Base-by-base conservation (phyloP, 495 filamentous ascomycete genomes). In the Penicillium atrosanguineum region DNA sequence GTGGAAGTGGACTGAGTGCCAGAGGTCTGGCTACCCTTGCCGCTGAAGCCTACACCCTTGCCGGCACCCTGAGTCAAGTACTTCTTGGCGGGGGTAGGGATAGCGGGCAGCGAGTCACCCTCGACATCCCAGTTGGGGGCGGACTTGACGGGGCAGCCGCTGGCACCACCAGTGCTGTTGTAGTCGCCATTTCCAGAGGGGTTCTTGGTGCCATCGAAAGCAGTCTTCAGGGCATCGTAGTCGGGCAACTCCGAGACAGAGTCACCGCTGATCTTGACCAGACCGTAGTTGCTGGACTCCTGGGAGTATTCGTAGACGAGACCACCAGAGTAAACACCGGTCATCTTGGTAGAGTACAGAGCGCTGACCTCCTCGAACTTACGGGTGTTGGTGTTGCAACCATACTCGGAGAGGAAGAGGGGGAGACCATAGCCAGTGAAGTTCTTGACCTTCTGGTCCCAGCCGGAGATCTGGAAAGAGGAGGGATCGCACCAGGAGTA, bases 401-500 rank as follows among this genome's bases (percentile, higher is more conserved):
- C 93, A 63, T 91, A 97, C 69, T 97, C 94, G 21, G 92, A 96
- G 18, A 97, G 79, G 83, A 97, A 97, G 59, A 97, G 86, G 19
- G 93, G 94, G 44, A 96, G 74, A 56, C 91, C 90, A 67, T 96
- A 97, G 62, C 87, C 85, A 54, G 83, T 86, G 78, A 93, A 96
- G 70, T 86, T 89, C 76, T 88, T 81, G 46, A 97, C 94, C 83
- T 97, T 97, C 69, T 89, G 75, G 66, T 89, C 79, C 91, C 91
- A 97, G 57, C 90, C 91, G 46, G 92, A 89, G 44, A 69, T 79
- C 21, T 64, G 64, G 75, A 89, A 96, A 48, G 87, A 83, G 19
- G 91, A 89, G 46, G 82, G 82, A 60, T 91, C 87, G 65, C 93
- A 97, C 93, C 93, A 97, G 43, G 91, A 96, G 76, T 97, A 97